Evolutionary conservation across 306 rosid genomes (phyloP).

Genomic region (Quercus berberidifolia): DNA sequence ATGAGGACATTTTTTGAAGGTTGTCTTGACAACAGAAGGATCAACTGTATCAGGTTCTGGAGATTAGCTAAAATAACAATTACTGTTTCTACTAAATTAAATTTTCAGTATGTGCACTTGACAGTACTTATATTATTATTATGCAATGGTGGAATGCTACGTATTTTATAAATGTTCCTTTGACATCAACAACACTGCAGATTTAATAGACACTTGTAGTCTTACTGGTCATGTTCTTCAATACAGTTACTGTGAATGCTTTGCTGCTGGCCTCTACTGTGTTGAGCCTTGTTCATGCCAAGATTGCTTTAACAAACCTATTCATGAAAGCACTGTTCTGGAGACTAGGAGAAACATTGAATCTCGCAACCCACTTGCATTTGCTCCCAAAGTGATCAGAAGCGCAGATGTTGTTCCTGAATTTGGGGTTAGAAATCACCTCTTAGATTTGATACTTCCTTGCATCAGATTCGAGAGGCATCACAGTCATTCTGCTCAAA

Average conservation of each 20-base stretch:
- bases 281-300: slow-evolving; percentile 78
- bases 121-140: background rate
- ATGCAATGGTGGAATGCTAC: background rate
- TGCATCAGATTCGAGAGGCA: background rate
- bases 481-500: background rate
- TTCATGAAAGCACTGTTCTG: slow-evolving; percentile 70
- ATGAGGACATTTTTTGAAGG: too few species aligned
- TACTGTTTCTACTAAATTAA: background rate
- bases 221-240: background rate
- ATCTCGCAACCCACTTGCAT: slow-evolving; percentile 88
- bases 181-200: too few species aligned
- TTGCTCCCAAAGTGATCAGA: slow-evolving; percentile 85
- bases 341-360: slow-evolving; percentile 74
- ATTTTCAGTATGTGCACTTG: background rate
- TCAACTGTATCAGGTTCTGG: background rate
- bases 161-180: too few species aligned
- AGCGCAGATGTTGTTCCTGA: slow-evolving; percentile 55
- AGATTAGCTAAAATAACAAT: background rate
- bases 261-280: slow-evolving; percentile 91
- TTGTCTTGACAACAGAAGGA: background rate
- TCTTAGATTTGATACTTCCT: background rate
- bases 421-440: slow-evolving; percentile 50
- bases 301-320: slow-evolving; percentile 77
- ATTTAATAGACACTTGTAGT: background rate
- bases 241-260: slow-evolving; percentile 84